Base-by-base conservation (phyloP, 2,329 filamentous ascomycete species). In the Fusarium papillatum region DNA sequence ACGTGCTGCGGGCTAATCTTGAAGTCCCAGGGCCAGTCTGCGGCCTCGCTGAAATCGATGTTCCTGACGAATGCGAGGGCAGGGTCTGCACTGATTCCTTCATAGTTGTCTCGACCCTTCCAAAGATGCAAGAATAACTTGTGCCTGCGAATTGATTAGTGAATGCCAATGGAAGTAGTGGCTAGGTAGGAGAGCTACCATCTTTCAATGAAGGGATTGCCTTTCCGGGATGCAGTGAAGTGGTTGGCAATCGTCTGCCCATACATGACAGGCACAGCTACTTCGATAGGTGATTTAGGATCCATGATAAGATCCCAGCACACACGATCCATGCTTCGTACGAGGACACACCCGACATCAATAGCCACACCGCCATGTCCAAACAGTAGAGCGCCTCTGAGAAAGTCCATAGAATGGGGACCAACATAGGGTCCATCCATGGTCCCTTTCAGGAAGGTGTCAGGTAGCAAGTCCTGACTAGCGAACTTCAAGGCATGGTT, bases 331-430 rank as follows among this genome's bases (percentile, higher is more conserved):
- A 86, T 76, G 34, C 77, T 72, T 7, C 84, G 77, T 38, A 85
- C 76, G n/a, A 86, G 69, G 19, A 86, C 80, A 50, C 78, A 81
- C 7, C 85, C 84, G 7, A 86, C 83, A 68, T 87, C 85, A 71
- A 86, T 81, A 79, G 82, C 85, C 0, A 82, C 83, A 26, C 85
- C 85, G 9, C 85, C 85, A 64, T 85, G 82, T 19, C 76, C 70
- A 62, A 81, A 82, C 17, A 87, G 71, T 8, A 82, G 79, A n/a
- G 85, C 83, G 7, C 84, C 82, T 13, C 86, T 81, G n/a, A 87
- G 76, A 31, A 87, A 83, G 66, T 87, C 86, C 6, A 84, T 83
- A 29, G 81, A 84, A 57, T 87, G 85, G 4, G 82, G 84, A 1
- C 84, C 85, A 5, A 80, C 72, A 55, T 85, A 83, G 0, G 81